These are phyloP conservation scores for Echria macrotheca DNA, from an alignment of 495 filamentous ascomycete genomes.

Conservation along the genomic window DNA sequence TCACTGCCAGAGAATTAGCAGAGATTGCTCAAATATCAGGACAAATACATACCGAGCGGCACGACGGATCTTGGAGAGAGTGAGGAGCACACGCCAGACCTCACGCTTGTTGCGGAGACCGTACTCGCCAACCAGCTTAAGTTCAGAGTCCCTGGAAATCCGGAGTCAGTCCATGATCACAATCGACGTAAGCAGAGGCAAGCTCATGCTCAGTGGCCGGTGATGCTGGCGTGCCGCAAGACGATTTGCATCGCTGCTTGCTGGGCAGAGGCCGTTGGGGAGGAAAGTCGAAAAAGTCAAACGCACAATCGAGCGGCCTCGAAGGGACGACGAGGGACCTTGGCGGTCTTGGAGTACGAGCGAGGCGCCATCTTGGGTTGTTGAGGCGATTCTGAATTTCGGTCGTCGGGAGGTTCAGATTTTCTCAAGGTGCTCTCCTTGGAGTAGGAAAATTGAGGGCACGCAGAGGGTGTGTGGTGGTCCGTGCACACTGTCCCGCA, in stretches of 20 bases:
- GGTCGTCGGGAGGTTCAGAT: slow-evolving; percentile 21
- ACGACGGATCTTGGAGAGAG: slow-evolving; percentile 99
- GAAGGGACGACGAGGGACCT: slow-evolving; percentile 82
- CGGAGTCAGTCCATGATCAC: slow-evolving; percentile 48
- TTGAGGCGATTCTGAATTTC: slow-evolving; percentile 11
- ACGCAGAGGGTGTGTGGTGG: slow-evolving; percentile 39
- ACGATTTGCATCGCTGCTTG: slow-evolving; percentile 49
- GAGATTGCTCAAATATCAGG: neutral
- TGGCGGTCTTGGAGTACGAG: slow-evolving; percentile 97
- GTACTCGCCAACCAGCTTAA: slow-evolving; percentile 99
- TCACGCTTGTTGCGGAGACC: slow-evolving; percentile 99
- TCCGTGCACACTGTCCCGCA: slow-evolving; percentile 23
- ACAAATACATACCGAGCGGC: slow-evolving; percentile 79
- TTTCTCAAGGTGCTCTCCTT: neutral
- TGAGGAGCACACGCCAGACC: slow-evolving; percentile 99
- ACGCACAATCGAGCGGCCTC: slow-evolving; percentile 95
- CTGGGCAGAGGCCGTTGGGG: slow-evolving; percentile 27
- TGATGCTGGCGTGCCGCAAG: slow-evolving; percentile 37
- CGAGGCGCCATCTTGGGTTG: slow-evolving; percentile 44
- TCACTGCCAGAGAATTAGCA: slow-evolving; percentile 55
- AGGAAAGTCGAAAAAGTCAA: slow-evolving; percentile 21
- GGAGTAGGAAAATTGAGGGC: slow-evolving; percentile 23
- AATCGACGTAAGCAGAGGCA: slow-evolving; percentile 94
- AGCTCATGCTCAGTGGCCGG: slow-evolving; percentile 97
- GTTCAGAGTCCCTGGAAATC: slow-evolving; percentile 83